phyloP scores from a whole-genome alignment of 169 alveolate species.

The Sarcocystis neurona region DNA sequence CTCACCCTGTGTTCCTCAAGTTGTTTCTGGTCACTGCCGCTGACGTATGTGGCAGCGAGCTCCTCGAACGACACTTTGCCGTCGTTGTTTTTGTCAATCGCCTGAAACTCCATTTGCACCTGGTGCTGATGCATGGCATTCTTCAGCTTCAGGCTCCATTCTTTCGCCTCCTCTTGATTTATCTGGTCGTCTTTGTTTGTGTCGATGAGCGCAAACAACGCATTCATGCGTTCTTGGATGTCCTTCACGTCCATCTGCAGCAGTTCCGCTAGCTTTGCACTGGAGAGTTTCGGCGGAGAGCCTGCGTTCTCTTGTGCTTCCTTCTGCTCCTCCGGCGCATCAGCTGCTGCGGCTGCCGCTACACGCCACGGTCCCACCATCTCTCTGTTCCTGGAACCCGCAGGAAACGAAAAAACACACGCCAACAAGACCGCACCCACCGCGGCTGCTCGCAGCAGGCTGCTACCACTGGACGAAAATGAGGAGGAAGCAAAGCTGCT shows the following conservation, averaged over 20 bases:
- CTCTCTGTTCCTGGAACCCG: too few relatives aligned
- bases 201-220: constrained; percentile 29
- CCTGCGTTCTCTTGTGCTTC: too few relatives aligned
- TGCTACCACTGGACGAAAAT: too few relatives aligned
- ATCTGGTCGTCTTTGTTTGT: constrained; percentile 34
- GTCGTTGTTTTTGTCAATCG: constrained; percentile 52
- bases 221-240: constrained; percentile 34
- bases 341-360: too few relatives aligned
- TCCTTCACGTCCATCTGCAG: constrained; percentile 40
- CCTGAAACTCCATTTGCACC: constrained; percentile 39
- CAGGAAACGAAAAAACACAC: too few relatives aligned
- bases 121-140: constrained; percentile 59
- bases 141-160: constrained; percentile 47
- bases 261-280: constrained; percentile 48
- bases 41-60: constrained; percentile 47
- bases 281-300: constrained; percentile 31
- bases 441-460: too few relatives aligned
- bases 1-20: constrained; percentile 57
- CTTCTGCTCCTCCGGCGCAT: too few relatives aligned
- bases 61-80: constrained; percentile 39
- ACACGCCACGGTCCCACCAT: too few relatives aligned
- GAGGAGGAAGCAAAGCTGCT: too few relatives aligned
- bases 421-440: too few relatives aligned
- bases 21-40: constrained; percentile 45
- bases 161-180: constrained; percentile 40